A percentile compares a stretch with the other conserved stretches of the same genome.
Evolutionary conservation across 768 basidiomycete genomes (phyloP).

Genomic region (Tulasnella sp.): DNA sequence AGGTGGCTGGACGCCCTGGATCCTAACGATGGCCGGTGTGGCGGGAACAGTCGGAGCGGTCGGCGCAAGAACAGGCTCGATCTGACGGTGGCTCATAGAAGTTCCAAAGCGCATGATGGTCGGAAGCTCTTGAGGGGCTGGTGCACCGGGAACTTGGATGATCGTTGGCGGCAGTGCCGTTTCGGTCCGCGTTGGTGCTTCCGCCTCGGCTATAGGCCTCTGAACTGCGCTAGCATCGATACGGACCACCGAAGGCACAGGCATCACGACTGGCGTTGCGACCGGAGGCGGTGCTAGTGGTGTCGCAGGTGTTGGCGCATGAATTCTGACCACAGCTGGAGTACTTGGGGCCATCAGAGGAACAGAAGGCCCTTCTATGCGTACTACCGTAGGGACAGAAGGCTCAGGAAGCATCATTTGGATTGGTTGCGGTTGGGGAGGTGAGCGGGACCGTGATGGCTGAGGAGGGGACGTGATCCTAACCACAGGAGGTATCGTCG

Average conservation of each 20-base stretch:
- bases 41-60: neutral
- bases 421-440: neutral
- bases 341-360: too few relatives aligned
- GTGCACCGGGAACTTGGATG: slow-evolving; percentile 1
- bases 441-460: too few relatives aligned
- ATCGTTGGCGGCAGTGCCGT: slow-evolving; percentile 7
- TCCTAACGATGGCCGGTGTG: slow-evolving; percentile 11
- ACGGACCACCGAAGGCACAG: neutral
- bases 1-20: slow-evolving; percentile 2
- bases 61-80: neutral
- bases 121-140: neutral
- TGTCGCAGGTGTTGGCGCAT: too few relatives aligned
- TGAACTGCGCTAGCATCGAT: slow-evolving; percentile 10
- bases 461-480: neutral
- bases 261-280: neutral
- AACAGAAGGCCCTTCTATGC: too few relatives aligned
- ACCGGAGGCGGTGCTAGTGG: neutral
- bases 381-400: neutral
- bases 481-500: neutral
- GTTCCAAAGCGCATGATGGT: slow-evolving; percentile 12
- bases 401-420: neutral
- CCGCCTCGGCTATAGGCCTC: slow-evolving; percentile 1
- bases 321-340: too few relatives aligned
- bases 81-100: neutral
- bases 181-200: neutral